Base-by-base conservation (phyloP, 2,329 filamentous ascomycete species). In the Cadophora malorum region DNA sequence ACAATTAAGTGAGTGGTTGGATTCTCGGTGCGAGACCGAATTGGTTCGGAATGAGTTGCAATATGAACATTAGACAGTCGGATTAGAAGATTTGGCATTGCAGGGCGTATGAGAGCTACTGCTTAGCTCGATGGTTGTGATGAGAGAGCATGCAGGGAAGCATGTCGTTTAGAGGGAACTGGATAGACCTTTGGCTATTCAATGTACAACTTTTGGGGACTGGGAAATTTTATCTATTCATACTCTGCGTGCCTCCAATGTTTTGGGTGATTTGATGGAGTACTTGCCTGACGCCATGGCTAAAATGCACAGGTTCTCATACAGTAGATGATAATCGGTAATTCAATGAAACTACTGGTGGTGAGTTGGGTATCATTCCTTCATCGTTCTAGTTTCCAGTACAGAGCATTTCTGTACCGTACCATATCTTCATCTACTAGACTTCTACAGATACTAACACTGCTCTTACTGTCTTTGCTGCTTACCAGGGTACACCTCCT, bases 151-250 rank as follows among this genome's bases (percentile, higher is more conserved):
- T 55, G 25, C 25, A 25, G 28, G 25, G n/a, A 21, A 21, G 52
- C 25, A 33, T 55, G 52, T 12, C 25, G 14, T 31, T 55, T 55
- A 55, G 52, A 55, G 14, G 52, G 28, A 53, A 33, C 28, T 25
- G 52, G 33, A 55, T 19, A 33, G 52, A 33, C 52, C 25, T 55
- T 10, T 55, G 52, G 52, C 3, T 55, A 33, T 33, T 55, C 52
- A 55, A 55, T 55, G 52, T 55, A 55, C 52, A 55, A 55, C n/a
- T 55, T 33, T 33, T 28, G 28, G 25, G 52, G 25, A 55, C 25
- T n/a, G 28, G 52, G 12, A n/a, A 7, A 33, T 28, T 19, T 45
- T 45, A 16, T 14, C 16, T 45, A 12, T 49, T n/a, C 19, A 49
- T 21, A n/a, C 45, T 49, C 2, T 21, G 21, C 19, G 5, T 49